phyloP scores from a whole-genome alignment of 805 yeast genomes.

The Candida gorgasii region DNA sequence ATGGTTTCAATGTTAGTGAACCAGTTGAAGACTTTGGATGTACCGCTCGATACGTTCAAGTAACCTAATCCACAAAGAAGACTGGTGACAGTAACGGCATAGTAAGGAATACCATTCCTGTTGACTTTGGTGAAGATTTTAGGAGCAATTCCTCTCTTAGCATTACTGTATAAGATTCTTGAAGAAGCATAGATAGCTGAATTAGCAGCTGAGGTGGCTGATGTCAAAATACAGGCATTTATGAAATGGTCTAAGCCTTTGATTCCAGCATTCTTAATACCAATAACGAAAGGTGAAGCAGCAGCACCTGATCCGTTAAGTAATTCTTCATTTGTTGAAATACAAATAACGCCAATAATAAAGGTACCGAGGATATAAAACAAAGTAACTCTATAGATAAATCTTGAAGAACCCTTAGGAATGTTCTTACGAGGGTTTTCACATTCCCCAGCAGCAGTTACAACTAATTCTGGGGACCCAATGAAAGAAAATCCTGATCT shows the following conservation, averaged over 20 bases:
- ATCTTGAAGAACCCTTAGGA: conserved; percentile 61
- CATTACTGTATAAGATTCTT: conserved; percentile 42
- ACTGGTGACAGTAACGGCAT: conserved; percentile 32
- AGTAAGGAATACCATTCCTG: conserved; percentile 45
- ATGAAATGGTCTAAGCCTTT: conserved; percentile 59
- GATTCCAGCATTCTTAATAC: conserved; percentile 61
- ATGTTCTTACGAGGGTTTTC: conserved; percentile 35
- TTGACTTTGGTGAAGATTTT: conserved; percentile 34
- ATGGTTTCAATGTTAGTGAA: conserved; percentile 64
- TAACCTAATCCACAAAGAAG: conserved; percentile 49
- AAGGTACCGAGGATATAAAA: conserved; percentile 42
- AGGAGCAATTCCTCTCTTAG: conserved; percentile 42
- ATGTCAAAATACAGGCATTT: conserved; percentile 60
- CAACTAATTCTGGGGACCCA: conserved; percentile 63
- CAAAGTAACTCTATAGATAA: conserved; percentile 50
- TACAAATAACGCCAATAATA: conserved; percentile 41
- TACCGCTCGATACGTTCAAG: conserved; percentile 53
- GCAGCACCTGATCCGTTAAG: conserved; percentile 41
- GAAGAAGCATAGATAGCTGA: conserved; percentile 44
- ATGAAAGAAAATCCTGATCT: conserved; percentile 68
- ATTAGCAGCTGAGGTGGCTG: conserved; percentile 53
- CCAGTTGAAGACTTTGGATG: conserved; percentile 62
- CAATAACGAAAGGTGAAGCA: conserved; percentile 67
- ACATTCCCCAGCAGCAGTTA: conserved; percentile 63
- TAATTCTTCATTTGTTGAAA: conserved; percentile 27